Evolutionary conservation across 2,329 filamentous ascomycete species (phyloP), one percentile per base, ranked within the genome.

Genomic region (Cyanodermella asteris): DNA sequence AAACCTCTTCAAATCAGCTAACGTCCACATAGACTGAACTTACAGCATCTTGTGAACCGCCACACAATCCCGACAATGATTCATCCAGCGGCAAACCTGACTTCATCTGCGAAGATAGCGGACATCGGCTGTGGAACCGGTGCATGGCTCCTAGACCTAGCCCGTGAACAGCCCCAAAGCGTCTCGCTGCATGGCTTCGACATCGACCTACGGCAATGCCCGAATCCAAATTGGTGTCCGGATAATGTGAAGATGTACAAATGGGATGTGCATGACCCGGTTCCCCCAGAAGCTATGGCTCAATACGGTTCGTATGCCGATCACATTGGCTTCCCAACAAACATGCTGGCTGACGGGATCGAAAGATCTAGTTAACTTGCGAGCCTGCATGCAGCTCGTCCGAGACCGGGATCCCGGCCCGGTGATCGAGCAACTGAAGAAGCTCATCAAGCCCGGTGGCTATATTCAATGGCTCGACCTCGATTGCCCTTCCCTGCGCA

Each of bases 61-160:
- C n/a, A n/a, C n/a, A n/a, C n/a, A n/a, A n/a, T n/a, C n/a, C n/a
- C n/a, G n/a, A n/a, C n/a, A n/a, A n/a, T n/a, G n/a, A n/a, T n/a
- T n/a, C n/a, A n/a, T n/a, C n/a, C n/a, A n/a, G n/a, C n/a, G n/a
- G n/a, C n/a, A n/a, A n/a, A n/a, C n/a, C n/a, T n/a, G n/a, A n/a
- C n/a, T n/a, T n/a, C n/a, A n/a, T n/a, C n/a, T n/a, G n/a, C n/a
- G n/a, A 6, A 11, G 6, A 36, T 68, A 13, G 46, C 72, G n/a
- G 68, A 73, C 35, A 45, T 73, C 2, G 69, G 68, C 13, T 72
- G 65, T 36, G 69, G 68, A 3, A 73, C 69, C 0, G 67, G 64
- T 1, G 53, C 68, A 17, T 72, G 67, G 35, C 73, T 67, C 0
- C 31, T 53, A 6, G 35, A 42, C 22, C 3, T 61, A 61, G 20